Evolutionary conservation across 2,329 filamentous ascomycete genomes (phyloP).

Genomic region (Beauveria bassiana): DNA sequence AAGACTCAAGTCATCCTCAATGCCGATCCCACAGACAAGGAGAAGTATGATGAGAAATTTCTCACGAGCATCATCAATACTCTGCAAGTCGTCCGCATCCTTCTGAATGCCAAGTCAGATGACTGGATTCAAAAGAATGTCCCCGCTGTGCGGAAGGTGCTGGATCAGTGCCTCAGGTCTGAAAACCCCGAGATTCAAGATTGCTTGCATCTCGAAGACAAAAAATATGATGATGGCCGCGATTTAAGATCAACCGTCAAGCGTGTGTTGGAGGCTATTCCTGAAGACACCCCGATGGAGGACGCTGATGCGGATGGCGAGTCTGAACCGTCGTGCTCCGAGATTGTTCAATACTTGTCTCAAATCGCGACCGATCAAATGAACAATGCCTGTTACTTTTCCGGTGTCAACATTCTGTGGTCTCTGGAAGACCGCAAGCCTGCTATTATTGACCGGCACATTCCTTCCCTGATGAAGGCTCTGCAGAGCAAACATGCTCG

Average conservation of each 20-base stretch:
- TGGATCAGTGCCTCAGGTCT: slow-evolving; percentile 82
- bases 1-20: slow-evolving; percentile 56
- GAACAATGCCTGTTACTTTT: slow-evolving; percentile 70
- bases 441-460: slow-evolving; percentile 82
- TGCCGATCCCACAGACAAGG: slow-evolving; percentile 54
- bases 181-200: slow-evolving; percentile 92
- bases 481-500: slow-evolving; percentile 86
- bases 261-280: slow-evolving; percentile 81
- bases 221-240: slow-evolving; percentile 60
- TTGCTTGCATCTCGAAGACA: slow-evolving; percentile 70
- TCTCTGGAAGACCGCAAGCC: slow-evolving; percentile 80
- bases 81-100: slow-evolving; percentile 81
- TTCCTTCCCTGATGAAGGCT: slow-evolving; percentile 82
- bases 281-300: slow-evolving; percentile 64
- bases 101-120: slow-evolving; percentile 79
- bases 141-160: slow-evolving; percentile 69
- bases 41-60: slow-evolving; percentile 76
- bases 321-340: slow-evolving; percentile 71
- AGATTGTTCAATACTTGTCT: slow-evolving; percentile 79
- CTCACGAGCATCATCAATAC: slow-evolving; percentile 87
- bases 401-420: slow-evolving; percentile 90
- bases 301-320: slow-evolving; percentile 79
- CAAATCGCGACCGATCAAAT: slow-evolving; percentile 83
- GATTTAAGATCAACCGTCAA: slow-evolving; percentile 69
- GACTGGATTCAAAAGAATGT: slow-evolving; percentile 85